Evolutionary conservation across 805 yeast species (phyloP).

Genomic region (Metschnikowia cubensis): DNA sequence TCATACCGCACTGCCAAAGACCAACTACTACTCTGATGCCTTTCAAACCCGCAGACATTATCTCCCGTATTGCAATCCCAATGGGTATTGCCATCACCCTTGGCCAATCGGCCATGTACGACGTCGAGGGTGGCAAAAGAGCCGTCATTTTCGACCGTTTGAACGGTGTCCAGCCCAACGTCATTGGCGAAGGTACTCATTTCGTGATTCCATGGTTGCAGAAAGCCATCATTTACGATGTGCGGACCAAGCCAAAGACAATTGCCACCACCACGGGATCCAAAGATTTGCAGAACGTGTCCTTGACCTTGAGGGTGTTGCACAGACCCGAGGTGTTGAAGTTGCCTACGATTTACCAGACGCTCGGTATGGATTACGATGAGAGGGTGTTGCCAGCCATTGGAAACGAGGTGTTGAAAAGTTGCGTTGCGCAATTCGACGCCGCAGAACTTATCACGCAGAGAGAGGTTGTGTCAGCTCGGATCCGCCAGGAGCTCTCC

Average conservation of each 20-base stretch:
- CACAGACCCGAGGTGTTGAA: conserved; percentile 87
- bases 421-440: conserved; percentile 90
- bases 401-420: conserved; percentile 85
- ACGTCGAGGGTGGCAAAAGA: conserved; percentile 92
- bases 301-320: conserved; percentile 85
- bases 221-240: conserved; percentile 88
- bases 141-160: conserved; percentile 94
- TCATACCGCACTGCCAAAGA: not conserved
- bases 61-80: conserved; percentile 59
- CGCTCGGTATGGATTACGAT: conserved; percentile 89
- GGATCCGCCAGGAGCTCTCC: conserved; percentile 82
- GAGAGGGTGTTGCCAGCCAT: conserved; percentile 90
- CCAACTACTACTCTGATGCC: conserved; percentile 12
- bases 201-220: conserved; percentile 94
- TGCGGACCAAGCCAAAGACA: conserved; percentile 94
- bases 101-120: conserved; percentile 82
- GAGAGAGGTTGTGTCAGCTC: conserved; percentile 88
- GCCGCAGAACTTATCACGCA: conserved; percentile 97
- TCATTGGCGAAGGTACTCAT: conserved; percentile 95
- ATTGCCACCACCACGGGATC: conserved; percentile 96
- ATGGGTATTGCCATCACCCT: conserved; percentile 65
- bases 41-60: conserved; percentile 31
- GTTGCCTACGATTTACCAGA: conserved; percentile 85
- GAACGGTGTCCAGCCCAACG: conserved; percentile 81
- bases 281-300: conserved; percentile 93